Evolutionary conservation across 805 yeast genomes (phyloP), one percentile per base, ranked within the genome.

Genomic region (Sugiyamaella smithiae): DNA sequence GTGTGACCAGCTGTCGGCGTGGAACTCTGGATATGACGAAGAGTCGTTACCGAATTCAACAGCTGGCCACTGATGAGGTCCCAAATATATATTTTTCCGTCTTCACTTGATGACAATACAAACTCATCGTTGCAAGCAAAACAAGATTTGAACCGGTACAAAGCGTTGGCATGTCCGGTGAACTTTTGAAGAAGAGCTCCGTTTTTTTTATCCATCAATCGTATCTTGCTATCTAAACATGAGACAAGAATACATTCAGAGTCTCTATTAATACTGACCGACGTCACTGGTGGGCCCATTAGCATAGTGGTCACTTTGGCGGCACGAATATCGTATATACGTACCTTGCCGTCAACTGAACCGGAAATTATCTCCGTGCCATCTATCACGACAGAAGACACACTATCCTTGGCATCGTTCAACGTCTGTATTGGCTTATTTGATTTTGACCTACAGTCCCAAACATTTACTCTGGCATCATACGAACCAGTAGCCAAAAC

Each of bases 371-470:
- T 54, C 26, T 50, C 46, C 19, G 35, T 31, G 20, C 40, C 40
- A 3, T 47, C 53, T 2, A 64, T 48, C 7, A 32, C 49, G 6
- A 67, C 60, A 7, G 52, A 40, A 7, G 65, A 51, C 1, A 67
- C 57, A n/a, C 66, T 56, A 44, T 69, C 76, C 29, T 51, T 48
- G 44, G 68, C 63, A 8, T 68, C 68, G 1, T 51, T 47, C 17
- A 68, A 63, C 12, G 56, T 49, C 53, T 72, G 76, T 1, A 70
- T 53, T 1, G 76, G 74, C 17, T 49, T 59, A 23, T 37, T 37
- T 1, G 50, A 37, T 1, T 48, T 24, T 2, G 64, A 48, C 31
- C 65, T 47, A 23, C 51, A 35, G 50, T 67, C 71, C 71, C 71
- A 67, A 5, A 65, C 42, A 20, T 62, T 55, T 14, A 64, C 68